Evolutionary conservation across 345 rosid genomes (phyloP), one percentile per base, ranked within the genome.

Genomic region (Eucalyptus erythrocorys): DNA sequence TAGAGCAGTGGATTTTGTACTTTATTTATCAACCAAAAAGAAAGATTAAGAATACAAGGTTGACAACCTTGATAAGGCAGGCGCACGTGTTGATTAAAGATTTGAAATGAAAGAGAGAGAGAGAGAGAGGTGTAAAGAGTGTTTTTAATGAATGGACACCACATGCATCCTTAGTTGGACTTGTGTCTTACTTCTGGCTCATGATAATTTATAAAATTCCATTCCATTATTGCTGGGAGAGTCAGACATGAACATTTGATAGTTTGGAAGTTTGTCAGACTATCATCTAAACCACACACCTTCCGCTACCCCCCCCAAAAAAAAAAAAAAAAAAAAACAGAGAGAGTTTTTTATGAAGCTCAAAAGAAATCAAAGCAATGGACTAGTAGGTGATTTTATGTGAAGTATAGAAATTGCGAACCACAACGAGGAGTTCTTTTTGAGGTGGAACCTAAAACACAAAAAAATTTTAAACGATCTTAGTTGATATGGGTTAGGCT

Each of bases 131-230:
- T 76, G 82, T 40, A 76, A 76, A 76, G 82, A 76, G 82, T 21
- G 27, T 76, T 76, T 21, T 76, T 1, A 40, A 21, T 11, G 47
- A 76, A 43, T 76, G 82, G 82, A 47, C 82, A 76, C 82, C 82
- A 76, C 82, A 48, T 45, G 86, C 50, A 4, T 85, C 14, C 86
- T 27, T 45, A 48, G 50, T 47, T 85, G 55, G 40, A 49, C 50
- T 85, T 85, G 40, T 85, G 50, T 85, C 55, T 27, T 85, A 85
- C 55, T 85, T 85, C 86, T 85, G 50, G 53, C 37, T 85, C 55
- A 48, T 47, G 53, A 85, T 47, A 85, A 45, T 14, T 27, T 85
- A 48, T 51, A 86, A 48, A 86, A 76, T 76, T 21, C 47, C 30
- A 37, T 76, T 40, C 82, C 47, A 76, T 40, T 76, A 40, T 76